Conservation (phyloP, 2,329 filamentous ascomycete species). For the Fusarium bactridioides region DNA sequence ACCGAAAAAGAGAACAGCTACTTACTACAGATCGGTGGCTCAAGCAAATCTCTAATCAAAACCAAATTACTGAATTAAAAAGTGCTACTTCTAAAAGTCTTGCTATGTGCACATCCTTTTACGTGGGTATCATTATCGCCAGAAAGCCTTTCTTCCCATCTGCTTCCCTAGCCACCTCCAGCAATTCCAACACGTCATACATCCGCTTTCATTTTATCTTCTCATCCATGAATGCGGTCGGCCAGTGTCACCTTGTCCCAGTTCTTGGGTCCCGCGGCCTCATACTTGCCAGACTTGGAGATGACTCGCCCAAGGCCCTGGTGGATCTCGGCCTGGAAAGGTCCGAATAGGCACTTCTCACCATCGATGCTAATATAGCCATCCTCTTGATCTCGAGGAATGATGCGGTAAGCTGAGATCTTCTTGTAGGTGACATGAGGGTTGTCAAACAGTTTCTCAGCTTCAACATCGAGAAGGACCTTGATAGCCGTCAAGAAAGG, state of each 20-base stretch:
- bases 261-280: slow-evolving; percentile 63
- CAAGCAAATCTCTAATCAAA: neutral
- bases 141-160: slow-evolving; percentile 1
- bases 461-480: slow-evolving; percentile 76
- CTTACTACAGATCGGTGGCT: neutral
- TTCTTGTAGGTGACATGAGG: slow-evolving; percentile 83
- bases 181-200: neutral
- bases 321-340: slow-evolving; percentile 92
- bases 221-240: slow-evolving; percentile 42
- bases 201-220: neutral
- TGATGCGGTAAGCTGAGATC: slow-evolving; percentile 84
- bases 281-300: slow-evolving; percentile 77
- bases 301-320: slow-evolving; percentile 83
- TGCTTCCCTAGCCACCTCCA: neutral
- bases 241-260: slow-evolving; percentile 56
- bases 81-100: neutral
- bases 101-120: slow-evolving; percentile 9
- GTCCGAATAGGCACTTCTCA: slow-evolving; percentile 84
- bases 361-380: slow-evolving; percentile 96
- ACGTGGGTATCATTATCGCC: slow-evolving; percentile 39
- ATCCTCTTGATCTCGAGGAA: slow-evolving; percentile 72
- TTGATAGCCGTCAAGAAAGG: slow-evolving; percentile 70
- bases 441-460: slow-evolving; percentile 80
- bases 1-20: neutral
- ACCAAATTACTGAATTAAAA: neutral